phyloP scores from a whole-genome alignment of 768 basidiomycete genomes.

The Podaxis rugospora region DNA sequence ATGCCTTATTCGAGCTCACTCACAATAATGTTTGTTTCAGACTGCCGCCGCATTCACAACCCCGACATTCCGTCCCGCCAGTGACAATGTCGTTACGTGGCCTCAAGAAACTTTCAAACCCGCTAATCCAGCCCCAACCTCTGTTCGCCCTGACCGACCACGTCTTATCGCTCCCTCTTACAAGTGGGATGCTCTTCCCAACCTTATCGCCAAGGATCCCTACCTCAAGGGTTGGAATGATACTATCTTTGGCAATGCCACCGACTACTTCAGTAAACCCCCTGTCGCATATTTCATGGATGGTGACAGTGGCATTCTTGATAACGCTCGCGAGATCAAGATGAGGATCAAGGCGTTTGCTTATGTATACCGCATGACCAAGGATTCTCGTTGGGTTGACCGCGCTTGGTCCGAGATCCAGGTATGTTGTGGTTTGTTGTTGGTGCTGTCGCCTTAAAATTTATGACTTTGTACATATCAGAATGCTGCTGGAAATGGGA shows the following conservation, averaged over 20 bases:
- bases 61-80: slow-evolving; percentile 67
- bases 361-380: slow-evolving; percentile 88
- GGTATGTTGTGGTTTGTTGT: slow-evolving; percentile 38
- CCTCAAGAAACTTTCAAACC: slow-evolving; percentile 77
- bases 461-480: slow-evolving; percentile 18
- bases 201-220: slow-evolving; percentile 74
- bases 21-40: slow-evolving; percentile 29
- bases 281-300: slow-evolving; percentile 73
- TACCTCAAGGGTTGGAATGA: slow-evolving; percentile 89
- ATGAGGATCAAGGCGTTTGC: slow-evolving; percentile 88
- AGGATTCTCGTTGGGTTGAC: slow-evolving; percentile 89
- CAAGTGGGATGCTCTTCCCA: slow-evolving; percentile 84
- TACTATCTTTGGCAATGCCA: slow-evolving; percentile 87
- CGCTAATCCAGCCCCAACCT: slow-evolving; percentile 52
- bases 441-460: background rate
- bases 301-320: slow-evolving; percentile 86
- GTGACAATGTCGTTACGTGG: slow-evolving; percentile 50
- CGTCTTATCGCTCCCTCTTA: slow-evolving; percentile 87
- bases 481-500: slow-evolving; percentile 69
- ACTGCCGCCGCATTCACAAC: slow-evolving; percentile 66
- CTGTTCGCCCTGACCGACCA: slow-evolving; percentile 74
- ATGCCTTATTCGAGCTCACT: background rate
- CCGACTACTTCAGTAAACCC: slow-evolving; percentile 57
- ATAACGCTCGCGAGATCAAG: slow-evolving; percentile 86
- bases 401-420: slow-evolving; percentile 79